A percentile compares a stretch with the other conserved stretches of the same genome.
These are phyloP conservation scores for Venturia asperata DNA, from an alignment of 2,329 filamentous ascomycete genomes.

Conservation along the genomic window DNA sequence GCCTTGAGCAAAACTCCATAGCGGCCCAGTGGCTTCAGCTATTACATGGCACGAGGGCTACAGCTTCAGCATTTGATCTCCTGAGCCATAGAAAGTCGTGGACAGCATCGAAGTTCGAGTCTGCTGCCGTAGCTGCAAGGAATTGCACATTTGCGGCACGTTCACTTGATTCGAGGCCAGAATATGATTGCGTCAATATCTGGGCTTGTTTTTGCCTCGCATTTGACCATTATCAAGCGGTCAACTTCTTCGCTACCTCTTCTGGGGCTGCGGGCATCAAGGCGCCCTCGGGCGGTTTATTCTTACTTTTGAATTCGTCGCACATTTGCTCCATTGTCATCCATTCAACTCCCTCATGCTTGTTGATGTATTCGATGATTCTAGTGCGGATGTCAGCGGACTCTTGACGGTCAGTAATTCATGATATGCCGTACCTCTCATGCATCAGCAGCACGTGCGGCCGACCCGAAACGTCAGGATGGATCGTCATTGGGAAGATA, in stretches of 20 bases:
- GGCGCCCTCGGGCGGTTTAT: constrained; percentile 50
- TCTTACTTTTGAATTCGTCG: constrained; percentile 65
- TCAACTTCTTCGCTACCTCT: constrained; percentile 44
- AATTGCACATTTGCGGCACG: too few relatives aligned
- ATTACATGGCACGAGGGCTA: too few relatives aligned
- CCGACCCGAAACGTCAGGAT: constrained; percentile 57
- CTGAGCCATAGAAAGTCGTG: too few relatives aligned
- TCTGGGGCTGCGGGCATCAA: constrained; percentile 52
- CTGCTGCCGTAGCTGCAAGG: too few relatives aligned
- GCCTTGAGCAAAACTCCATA: background rate
- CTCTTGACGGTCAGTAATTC: background rate
- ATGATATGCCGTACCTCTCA: constrained; percentile 45
- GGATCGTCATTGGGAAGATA: constrained; percentile 69
- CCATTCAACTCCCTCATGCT: constrained; percentile 56
- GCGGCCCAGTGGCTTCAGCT: too few relatives aligned
- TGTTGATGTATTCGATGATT: constrained; percentile 63
- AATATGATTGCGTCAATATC: too few relatives aligned
- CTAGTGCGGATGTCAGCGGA: constrained; percentile 43
- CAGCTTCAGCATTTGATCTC: background rate
- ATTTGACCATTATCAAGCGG: constrained; percentile 21
- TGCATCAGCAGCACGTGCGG: constrained; percentile 70
- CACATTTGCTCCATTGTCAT: constrained; percentile 64
- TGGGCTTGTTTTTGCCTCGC: too few relatives aligned
- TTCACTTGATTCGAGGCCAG: too few relatives aligned
- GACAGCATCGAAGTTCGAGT: too few relatives aligned